A percentile compares a stretch with the other conserved stretches of the same genome.
Conservation (phyloP, 345 rosid species). For the Citrus unshiu region DNA sequence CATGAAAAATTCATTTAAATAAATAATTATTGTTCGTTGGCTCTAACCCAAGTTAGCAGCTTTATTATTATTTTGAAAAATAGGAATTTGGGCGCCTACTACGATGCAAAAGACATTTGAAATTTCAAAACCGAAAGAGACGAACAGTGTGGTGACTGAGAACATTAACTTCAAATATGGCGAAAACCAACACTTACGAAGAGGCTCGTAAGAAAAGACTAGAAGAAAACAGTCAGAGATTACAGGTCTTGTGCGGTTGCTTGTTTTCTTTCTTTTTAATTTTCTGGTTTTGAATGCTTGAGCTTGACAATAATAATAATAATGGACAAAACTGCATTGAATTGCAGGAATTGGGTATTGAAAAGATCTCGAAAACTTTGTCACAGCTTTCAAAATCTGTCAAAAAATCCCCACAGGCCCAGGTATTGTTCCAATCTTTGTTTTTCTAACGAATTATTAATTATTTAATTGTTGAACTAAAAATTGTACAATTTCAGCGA, state of each 20-base stretch:
- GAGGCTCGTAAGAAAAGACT: slow-evolving; percentile 45
- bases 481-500: slow-evolving; percentile 9
- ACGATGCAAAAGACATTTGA: too few relatives aligned
- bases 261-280: not conserved
- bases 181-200: slow-evolving; percentile 31
- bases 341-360: slow-evolving; percentile 38
- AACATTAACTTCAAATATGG: not conserved
- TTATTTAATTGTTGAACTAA: too few relatives aligned
- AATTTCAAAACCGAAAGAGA: too few relatives aligned
- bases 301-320: too few relatives aligned
- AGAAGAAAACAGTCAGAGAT: slow-evolving; percentile 39
- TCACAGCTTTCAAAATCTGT: slow-evolving; percentile 14
- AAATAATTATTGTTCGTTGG: too few relatives aligned
- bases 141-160: not conserved
- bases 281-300: too few relatives aligned
- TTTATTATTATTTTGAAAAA: too few relatives aligned
- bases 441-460: too few relatives aligned
- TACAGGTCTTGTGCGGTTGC: slow-evolving; percentile 30
- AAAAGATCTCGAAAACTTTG: slow-evolving; percentile 20
- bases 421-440: not conserved
- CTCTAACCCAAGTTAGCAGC: too few relatives aligned
- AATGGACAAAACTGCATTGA: not conserved
- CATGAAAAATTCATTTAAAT: too few relatives aligned
- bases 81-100: too few relatives aligned
- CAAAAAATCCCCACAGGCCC: slow-evolving; percentile 4